phyloP scores from a whole-genome alignment of 2,329 filamentous ascomycete species.

The Didymella lethalis region DNA sequence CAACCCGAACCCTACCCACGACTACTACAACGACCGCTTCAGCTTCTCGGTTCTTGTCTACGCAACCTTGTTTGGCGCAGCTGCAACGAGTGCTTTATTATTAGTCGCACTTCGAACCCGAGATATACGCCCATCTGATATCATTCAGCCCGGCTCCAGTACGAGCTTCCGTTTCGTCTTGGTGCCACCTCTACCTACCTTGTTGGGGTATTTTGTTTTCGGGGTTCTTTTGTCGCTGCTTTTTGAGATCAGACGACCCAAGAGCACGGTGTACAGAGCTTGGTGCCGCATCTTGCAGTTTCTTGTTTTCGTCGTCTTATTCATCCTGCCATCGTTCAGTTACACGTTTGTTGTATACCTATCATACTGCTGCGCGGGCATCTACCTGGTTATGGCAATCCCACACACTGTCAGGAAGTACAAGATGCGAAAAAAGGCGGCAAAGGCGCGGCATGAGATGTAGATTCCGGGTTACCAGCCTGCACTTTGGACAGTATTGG shows the following conservation, averaged over 20 bases:
- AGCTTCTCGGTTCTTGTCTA: conserved; percentile 13
- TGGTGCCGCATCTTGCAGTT: conserved; percentile 7
- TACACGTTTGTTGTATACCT: not conserved
- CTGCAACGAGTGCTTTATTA: not conserved
- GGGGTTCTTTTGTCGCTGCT: conserved; percentile 6
- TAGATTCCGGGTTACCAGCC: not conserved
- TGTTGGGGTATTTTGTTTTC: conserved; percentile 1
- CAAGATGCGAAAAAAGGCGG: not conserved
- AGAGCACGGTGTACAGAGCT: not conserved
- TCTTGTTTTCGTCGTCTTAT: not conserved
- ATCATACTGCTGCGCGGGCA: not conserved
- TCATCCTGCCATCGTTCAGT: not conserved
- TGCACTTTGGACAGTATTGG: no score
- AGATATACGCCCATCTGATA: conserved; percentile 5
- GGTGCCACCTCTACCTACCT: conserved; percentile 2
- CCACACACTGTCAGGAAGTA: not conserved
- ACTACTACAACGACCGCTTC: conserved; percentile 11
- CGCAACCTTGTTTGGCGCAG: not conserved
- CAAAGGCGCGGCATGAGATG: not conserved
- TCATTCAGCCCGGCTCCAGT: not conserved
- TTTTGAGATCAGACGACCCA: not conserved
- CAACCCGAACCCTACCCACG: conserved; percentile 7
- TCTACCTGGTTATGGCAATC: not conserved
- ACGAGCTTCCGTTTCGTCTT: not conserved
- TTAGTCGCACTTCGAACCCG: conserved; percentile 3